Base-by-base conservation (phyloP, 345 rosid genomes). In the Cardamine chenopodiifolia region DNA sequence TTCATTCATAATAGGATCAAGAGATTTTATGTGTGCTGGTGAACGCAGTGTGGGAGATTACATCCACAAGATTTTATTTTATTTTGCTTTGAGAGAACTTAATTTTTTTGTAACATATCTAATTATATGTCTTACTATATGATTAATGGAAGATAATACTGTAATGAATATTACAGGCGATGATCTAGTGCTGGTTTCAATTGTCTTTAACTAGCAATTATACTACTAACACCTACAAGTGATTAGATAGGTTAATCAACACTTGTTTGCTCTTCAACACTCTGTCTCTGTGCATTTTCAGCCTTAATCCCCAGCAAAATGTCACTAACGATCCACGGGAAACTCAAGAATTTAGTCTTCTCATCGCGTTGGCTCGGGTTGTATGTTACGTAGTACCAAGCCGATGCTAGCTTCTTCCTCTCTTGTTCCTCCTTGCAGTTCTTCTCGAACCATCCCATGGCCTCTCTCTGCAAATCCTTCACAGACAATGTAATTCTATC, bases 381-480 rank as follows among this genome's bases (percentile, higher is more conserved):
- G 73, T 90, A 92, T 0, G 93, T 86, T 11, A 89, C 89, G 61
- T 85, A 87, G 72, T 92, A 92, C 99, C 97, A 90, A 7, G 97
- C 97, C 0, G 97, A 87, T n/a, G 99, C 95, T 77, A 91, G 45
- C 68, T 74, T 70, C 82, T 63, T 45, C 68, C 62, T 59, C 76
- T 69, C 78, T 66, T 85, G 85, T 9, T 26, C 44, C 1, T 34
- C 81, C 50, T 74, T 7, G 79, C 90, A 84, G 81, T 84, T 75
- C 47, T 77, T 84, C 74, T 84, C 85, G 14, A 94, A 90, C 97
- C 95, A 90, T 68, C 75, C 87, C 65, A 71, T 82, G 3, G 89
- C 90, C 69, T 90, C 97, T 19, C 54, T 82, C 62, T 84, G 90
- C 44, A 92, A 71, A 72, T 47, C 78, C 82, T 87, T 95, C 20